Base-by-base conservation (phyloP, 202 grass and related monocot genomes). In the Musa balbisiana region DNA sequence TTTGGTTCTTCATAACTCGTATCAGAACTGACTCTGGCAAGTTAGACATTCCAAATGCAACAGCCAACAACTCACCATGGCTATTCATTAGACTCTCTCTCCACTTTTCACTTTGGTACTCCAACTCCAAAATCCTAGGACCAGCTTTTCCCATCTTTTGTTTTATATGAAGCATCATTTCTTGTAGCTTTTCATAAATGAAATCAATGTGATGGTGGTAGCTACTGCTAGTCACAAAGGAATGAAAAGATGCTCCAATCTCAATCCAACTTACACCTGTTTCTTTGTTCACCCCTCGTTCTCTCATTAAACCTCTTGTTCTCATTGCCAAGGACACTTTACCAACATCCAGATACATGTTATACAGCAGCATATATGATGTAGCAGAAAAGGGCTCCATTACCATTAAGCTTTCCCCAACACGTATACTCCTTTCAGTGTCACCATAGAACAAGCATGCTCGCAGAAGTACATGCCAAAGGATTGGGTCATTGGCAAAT, bases 271-370 rank as follows among this genome's bases (percentile, higher is more conserved):
- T 87, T 79, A 85, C 33, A 72, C 76, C 87, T 10, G 64, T 66
- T 86, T 96, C 82, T 58, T 79, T 90, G 60, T 69, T 60, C 71
- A 90, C 53, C 21, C 92, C 87, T 51, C 78, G 74, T 77, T 92
- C 87, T 81, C 92, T 90, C 92, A 96, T 92, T 67, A 92, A 81
- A 13, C 92, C 92, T 88, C 92, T 86, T 51, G 85, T 90, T 80
- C 82, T 90, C 92, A 96, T 92, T 77, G 89, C 89, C 80, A 88
- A 29, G 53, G 92, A 96, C 23, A 96, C 73, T 76, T 92, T 96
- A 3, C 87, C 87, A 3, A 83, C 70, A 77, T 84, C 86, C 83
- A 92, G 79, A 73, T 96, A 92, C 69, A 90, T 73, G 73, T 92
- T 96, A 78, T 92, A 87, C 26, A 96, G 71, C 2, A 83, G 52